Base-by-base conservation (phyloP, 179 eudicot genomes). In the Drosera spatulata region DNA sequence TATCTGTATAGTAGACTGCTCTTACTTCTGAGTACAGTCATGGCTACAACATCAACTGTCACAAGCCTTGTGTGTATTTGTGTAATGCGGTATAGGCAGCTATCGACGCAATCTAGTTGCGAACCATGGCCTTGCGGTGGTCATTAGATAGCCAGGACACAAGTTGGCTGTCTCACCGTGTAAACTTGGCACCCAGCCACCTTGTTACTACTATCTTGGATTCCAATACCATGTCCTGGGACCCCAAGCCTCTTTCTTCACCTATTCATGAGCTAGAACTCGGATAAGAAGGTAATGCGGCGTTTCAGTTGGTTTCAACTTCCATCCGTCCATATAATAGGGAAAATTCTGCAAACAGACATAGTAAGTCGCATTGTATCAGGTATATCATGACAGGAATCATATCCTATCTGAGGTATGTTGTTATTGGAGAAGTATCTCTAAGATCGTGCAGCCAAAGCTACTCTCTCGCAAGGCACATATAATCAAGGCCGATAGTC, bases 181-280 rank as follows among this genome's bases (percentile, higher is more conserved):
- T 88, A 91, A 64, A 91, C 82, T 64, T 86, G 81, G 73, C 88
- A 96, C 53, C 86, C 98, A 7, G 89, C 63, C 61, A 71, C 79
- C 39, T 77, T 79, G 48, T 77, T 70, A 55, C 79, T 69, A 67
- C 79, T 69, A 67, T 93, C 99, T 75, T 93, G 93, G 33, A 67
- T 93, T 91, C 61, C 98, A 76, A 61, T 91, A 82, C 98, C 98
- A 91, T 39, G 95, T 80, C 98, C 98, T 88, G 12, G 88, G 76
- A 43, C 95, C 96, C 73, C 84, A 88, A 5, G 96, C 88, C 64
- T 82, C 87, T 49, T 91, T 91, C 69, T 88, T 88, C 75, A 91
- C 91, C 97, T 90, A 84, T 73, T 75, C 38, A 46, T 37, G 51
- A 50, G 14, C 46, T 37, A 46, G 9, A 14, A 45, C 33, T 44